These are phyloP conservation scores for Rhizophlyctis rosea DNA, from an alignment of 192 early-diverging fungal species.

Conservation along the genomic window DNA sequence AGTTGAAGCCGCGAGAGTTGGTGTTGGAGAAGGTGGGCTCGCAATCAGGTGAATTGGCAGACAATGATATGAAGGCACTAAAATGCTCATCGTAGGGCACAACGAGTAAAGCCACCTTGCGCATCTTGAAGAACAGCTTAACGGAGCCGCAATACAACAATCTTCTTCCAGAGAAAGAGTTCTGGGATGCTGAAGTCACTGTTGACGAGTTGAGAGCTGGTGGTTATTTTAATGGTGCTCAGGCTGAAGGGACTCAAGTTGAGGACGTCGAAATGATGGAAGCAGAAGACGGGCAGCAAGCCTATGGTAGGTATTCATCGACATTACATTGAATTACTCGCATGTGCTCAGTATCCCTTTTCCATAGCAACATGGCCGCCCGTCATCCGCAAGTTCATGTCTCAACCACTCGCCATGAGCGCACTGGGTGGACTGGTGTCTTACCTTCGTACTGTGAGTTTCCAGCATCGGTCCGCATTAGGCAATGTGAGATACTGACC, in stretches of 20 bases:
- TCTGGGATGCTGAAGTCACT: slow-evolving; percentile 59
- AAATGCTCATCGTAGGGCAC: slow-evolving; percentile 33
- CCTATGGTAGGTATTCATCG: slow-evolving; percentile 1
- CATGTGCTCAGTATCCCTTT: too few species aligned
- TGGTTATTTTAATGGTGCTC: slow-evolving; percentile 53
- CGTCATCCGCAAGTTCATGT: not conserved
- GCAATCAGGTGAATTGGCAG: too few species aligned
- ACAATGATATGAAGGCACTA: too few species aligned
- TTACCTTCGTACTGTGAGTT: slow-evolving; percentile 76
- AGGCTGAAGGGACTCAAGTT: not conserved
- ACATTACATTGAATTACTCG: too few species aligned
- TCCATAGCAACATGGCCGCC: slow-evolving; percentile 22
- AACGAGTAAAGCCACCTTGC: slow-evolving; percentile 48
- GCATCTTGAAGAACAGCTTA: slow-evolving; percentile 63
- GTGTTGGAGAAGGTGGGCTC: slow-evolving; percentile 76
- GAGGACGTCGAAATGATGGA: not conserved
- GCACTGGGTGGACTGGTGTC: slow-evolving; percentile 77
- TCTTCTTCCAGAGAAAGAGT: slow-evolving; percentile 67
- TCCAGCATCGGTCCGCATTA: not conserved
- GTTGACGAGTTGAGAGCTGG: slow-evolving; percentile 56
- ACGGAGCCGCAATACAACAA: slow-evolving; percentile 59
- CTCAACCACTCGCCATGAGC: slow-evolving; percentile 38
- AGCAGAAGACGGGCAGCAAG: slow-evolving; percentile 1
- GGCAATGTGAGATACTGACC: not conserved
- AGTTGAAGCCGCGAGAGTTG: slow-evolving; percentile 90